Percentiles rank a stretch among this genome's conserved stretches.
phyloP scores from a whole-genome alignment of 1,284 basidiomycete genomes.

The Vanrija sp. region DNA sequence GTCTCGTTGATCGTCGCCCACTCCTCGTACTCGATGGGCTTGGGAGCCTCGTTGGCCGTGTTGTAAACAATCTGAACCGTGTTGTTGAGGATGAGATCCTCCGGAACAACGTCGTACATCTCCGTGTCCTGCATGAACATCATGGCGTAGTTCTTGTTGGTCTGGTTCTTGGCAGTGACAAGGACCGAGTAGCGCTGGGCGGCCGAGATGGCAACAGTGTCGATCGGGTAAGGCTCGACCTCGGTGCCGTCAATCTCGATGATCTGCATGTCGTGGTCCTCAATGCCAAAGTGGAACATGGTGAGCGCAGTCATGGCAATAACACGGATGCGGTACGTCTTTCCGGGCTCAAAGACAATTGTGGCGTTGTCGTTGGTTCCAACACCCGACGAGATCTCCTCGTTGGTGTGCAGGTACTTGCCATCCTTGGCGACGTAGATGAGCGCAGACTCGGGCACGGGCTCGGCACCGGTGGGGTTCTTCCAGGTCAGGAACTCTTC shows the following conservation, averaged over 20 bases:
- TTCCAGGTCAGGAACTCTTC: conserved; percentile 66
- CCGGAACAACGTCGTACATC: conserved; percentile 73
- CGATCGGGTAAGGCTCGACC: conserved; percentile 64
- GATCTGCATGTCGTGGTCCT: conserved; percentile 84
- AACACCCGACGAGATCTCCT: conserved; percentile 51
- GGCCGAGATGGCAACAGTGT: conserved; percentile 68
- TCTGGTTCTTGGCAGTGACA: conserved; percentile 82
- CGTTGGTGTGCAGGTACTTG: conserved; percentile 58
- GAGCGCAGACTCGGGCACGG: conserved; percentile 76
- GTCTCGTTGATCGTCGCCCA: conserved; percentile 49
- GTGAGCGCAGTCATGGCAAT: conserved; percentile 64
- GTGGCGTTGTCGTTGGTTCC: conserved; percentile 71
- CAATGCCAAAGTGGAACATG: conserved; percentile 81
- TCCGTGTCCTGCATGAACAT: conserved; percentile 79
- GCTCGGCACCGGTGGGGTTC: conserved; percentile 81
- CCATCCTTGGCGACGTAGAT: conserved; percentile 73
- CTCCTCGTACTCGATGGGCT: conserved; percentile 6
- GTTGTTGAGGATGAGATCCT: conserved; percentile 67
- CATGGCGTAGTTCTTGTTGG: conserved; percentile 75
- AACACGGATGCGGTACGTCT: conserved; percentile 65
- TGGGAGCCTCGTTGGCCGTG: conserved; percentile 27
- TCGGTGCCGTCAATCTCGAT: conserved; percentile 89
- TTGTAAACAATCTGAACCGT: conserved; percentile 72
- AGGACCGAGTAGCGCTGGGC: conserved; percentile 94
- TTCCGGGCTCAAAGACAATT: conserved; percentile 73